Evolutionary conservation across 2,329 filamentous ascomycete genomes (phyloP), one percentile per base, ranked within the genome.

Genomic region (Phialocephala sp.): DNA sequence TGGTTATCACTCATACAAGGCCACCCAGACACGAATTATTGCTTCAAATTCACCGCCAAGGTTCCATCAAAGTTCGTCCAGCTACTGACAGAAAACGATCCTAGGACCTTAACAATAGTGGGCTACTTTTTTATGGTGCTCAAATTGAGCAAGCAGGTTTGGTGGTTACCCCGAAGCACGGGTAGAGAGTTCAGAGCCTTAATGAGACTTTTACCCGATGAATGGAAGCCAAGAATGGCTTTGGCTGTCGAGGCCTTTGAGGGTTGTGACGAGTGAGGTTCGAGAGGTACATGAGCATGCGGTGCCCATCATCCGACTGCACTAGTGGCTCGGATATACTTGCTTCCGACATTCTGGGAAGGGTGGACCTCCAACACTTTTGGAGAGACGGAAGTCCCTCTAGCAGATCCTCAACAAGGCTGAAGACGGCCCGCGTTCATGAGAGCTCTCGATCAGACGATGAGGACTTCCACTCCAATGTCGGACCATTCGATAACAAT

Each of bases 141-240:
- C 56, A 88, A 88, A 72, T 83, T 83, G 39, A 80, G 90, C 68
- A 85, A 89, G 66, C 76, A 81, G 18, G 79, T 88, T 18, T 91
- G 89, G 89, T 91, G 89, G 89, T 79, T 91, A 39, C 83, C 87
- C 20, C 87, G 88, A 43, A 88, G 89, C 71, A 84, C 87, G 15
- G 82, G 84, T 8, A 84, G 85, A 58, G 85, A 91, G 70, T 85
- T 91, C 37, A 83, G 85, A 74, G 85, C 86, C 27, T 22, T 73
- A n/a, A 66, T 74, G 66, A 52, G 56, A 15, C 20, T 64, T 32
- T 27, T 73, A 20, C 69, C 71, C 8, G 60, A 66, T 15, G 54
- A 68, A 20, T 73, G 69, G 69, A 63, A 56, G 56, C 61, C 56
- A 18, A 67, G 55, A 45, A 72, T 73, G 67, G 64, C 65, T 6